Base-by-base conservation (phyloP, 371 early-diverging fungal species). In the Syncephalis plumigaleata region DNA sequence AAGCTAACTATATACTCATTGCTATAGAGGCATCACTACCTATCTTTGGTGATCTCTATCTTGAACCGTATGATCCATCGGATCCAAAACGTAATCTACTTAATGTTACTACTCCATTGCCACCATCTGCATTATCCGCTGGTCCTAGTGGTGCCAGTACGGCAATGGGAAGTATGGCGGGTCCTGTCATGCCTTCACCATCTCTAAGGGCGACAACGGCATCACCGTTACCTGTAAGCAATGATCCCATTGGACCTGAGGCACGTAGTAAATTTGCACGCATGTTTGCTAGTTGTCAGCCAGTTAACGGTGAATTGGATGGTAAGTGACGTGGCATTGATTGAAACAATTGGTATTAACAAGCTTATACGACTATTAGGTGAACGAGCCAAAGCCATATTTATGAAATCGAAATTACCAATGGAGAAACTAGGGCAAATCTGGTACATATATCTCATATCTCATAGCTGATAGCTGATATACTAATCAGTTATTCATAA, bases 291-390 rank as follows among this genome's bases (percentile, higher is more conserved):
- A 40, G 21, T 40, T 40, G 40, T 21, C 16, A 40, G 8, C 40
- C 40, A 21, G 18, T 18, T 18, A 40, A 4, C 15, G 40, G 40
- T 21, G 37, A 55, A 59, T 31, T 46, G 59, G 48, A 57, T 61
- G 39, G 52, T 54, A 22, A 58, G 58, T n/a, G 59, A 58, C 37
- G 60, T 69, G 18, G 36, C 67, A 36, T 49, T 58, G 23, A 63
- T 66, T 4, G 39, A 53, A 46, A 36, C 46, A 48, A 13, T 31
- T 36, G 37, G 2, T 36, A 13, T 23, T 47, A 46, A 18, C 13
- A 16, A 37, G 8, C 52, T 59, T 15, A 46, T 31, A 20, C 37
- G 50, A 36, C 56, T 49, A 16, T 18, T 44, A 17, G 53, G 59
- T 44, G 50, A 55, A 18, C 16, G 18, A 16, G 40, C 40, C 21